Base-by-base conservation (phyloP, 2,329 filamentous ascomycete genomes). In the Colletotrichum liriopes region DNA sequence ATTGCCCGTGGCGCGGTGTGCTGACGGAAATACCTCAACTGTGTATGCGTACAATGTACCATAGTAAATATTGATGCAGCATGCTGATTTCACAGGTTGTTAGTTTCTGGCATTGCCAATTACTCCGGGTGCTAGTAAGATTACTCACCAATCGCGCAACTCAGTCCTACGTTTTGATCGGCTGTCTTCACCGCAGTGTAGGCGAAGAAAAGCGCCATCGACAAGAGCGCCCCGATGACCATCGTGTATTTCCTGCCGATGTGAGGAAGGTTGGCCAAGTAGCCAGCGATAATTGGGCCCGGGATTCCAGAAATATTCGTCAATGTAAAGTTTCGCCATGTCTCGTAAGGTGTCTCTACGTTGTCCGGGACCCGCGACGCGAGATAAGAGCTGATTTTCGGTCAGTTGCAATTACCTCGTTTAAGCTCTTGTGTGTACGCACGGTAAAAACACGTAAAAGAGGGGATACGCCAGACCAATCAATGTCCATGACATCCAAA, bases 401-500 rank as follows among this genome's bases (percentile, higher is more conserved):
- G 32, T 70, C 52, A 71, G 54, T 7, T 8, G 49, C 12, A n/a
- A 1, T 18, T 5, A 11, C 4, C 51, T 26, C 29, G 18, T n/a
- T 20, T 7, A 54, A 14, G 5, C 8, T 23, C 39, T 29, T 12
- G 7, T 16, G 9, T n/a, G 45, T 16, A 80, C 83, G 74, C 79
- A 87, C 83, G 90, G 90, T 1, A 94, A 82, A 79, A 94, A 95
- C 65, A 94, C 92, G 74, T 93, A 93, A 80, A 93, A 95, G 0
- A 95, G 84, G 0, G 93, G 93, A 76, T 94, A 94, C 0, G 91
- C 92, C 0, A 94, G 85, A 8, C 93, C 92, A 43, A 94, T 93
- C 2, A 93, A 78, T 0, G 89, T 86, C 93, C 93, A 94, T 0
- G 89, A 91, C 7, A 92, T 77, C 89, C 91, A 93, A 73, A 94